Base-by-base conservation (phyloP, 768 basidiomycete species). In the Tricholoma hemisulphureum region DNA sequence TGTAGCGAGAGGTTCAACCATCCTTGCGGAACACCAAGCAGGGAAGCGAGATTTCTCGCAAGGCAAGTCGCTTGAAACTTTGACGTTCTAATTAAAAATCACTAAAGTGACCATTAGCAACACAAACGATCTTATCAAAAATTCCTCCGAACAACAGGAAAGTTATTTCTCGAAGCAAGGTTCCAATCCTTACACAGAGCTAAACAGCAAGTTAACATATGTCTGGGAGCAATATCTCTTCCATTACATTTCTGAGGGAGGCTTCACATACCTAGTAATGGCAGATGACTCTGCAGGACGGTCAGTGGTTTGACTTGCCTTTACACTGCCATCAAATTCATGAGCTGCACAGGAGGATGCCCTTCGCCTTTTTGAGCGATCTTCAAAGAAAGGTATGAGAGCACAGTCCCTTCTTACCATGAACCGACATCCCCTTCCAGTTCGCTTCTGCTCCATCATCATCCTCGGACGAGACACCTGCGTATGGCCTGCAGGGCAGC, bases 211-310 rank as follows among this genome's bases (percentile, higher is more conserved):
- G 72, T 77, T 88, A 56, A 87, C 87, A 56, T 93, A 94, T 80
- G 91, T 89, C 57, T 93, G 91, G 92, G 92, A 93, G 66, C 88
- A 95, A 74, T 95, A 90, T 67, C 80, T 95, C 9, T 95, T 98
- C 67, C 95, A 98, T 74, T 97, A 98, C 73, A 82, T 96, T 62
- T 91, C 92, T 5, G 92, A 93, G 61, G 87, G 86, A 16, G 93
- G 93, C 0, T 86, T 91, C 69, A 87, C 87, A 34, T 95, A 89
- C 71, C 82, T 98, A 21, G 91, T 95, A 55, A 95, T 99, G 87
- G 93, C 93, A 5, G 94, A 98, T 69, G 95, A 98, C 70, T 81
- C 88, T 37, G 91, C 87, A 16, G 95, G 95, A 56, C 81, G 96
- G 92, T 91, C 58, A 61, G 84, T 70, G 23, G 46, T 35, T 48